Evolutionary conservation across 257 asterid genomes (phyloP), one percentile per base, ranked within the genome.

Genomic region (Anisodus acutangulus): DNA sequence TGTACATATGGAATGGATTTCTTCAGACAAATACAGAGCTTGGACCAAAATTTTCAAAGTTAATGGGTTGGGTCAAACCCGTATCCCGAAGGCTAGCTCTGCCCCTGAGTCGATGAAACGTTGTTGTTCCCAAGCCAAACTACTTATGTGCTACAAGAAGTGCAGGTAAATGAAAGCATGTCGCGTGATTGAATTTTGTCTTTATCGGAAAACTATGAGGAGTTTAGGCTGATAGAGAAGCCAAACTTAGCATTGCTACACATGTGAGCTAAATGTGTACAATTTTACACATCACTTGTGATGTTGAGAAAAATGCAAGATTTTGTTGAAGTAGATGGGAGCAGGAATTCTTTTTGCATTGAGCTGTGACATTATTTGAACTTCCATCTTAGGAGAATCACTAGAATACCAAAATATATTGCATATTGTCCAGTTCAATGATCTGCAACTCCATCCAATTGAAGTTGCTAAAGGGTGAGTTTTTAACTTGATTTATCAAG

Each of bases 201-300:
- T 6, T 82, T 89, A 84, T 87, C 89, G 8, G 88, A 87, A 58
- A 89, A 88, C 51, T 92, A 86, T 13, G 92, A 92, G 11, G 97
- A 94, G 86, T 94, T 96, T 45, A 92, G 88, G 95, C 98, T 54
- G 94, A 91, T 81, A 89, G 82, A 89, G 97, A 96, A 84, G 94
- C 92, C 11, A 90, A 58, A 17, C 64, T 58, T 58, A 6, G 3
- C 22, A 58, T 58, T 58, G 16, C 64, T 26, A 58, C 26, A 6
- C 26, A 58, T 2, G 64, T 58, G 7, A 58, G 64, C 64, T 58
- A 9, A 7, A 17, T 58, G 3, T 17, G 9, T 58, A 5, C 9
- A 58, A 58, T 58, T 58, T 57, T 58, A 6, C 64, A 7, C 55
- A 6, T 51, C 11, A 51, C 11, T 6, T 51, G 55, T 41, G 45